phyloP scores from a whole-genome alignment of 164 flowering plant genomes.

The Vitis cinerea region DNA sequence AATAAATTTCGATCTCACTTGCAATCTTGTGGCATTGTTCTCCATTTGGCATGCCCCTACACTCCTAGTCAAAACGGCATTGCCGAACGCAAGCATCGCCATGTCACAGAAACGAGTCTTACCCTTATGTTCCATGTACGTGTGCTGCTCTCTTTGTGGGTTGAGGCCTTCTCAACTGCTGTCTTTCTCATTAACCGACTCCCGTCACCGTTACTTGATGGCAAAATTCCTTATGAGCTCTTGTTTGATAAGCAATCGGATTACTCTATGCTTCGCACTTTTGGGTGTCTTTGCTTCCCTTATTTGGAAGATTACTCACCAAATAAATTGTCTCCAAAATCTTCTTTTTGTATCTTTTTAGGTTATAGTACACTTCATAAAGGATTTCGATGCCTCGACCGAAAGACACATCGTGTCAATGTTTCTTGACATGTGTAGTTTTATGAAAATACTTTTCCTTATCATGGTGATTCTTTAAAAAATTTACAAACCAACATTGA shows the following conservation, averaged over 20 bases:
- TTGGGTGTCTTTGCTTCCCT: too few relatives aligned
- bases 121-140: conserved; percentile 3
- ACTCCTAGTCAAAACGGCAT: conserved; percentile 5
- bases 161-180: too few relatives aligned
- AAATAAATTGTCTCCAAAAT: not conserved
- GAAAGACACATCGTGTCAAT: conserved; percentile 5
- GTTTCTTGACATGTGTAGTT: not conserved
- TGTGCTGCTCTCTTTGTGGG: not conserved
- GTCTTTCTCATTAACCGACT: conserved; percentile 1
- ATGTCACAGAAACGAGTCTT: not conserved
- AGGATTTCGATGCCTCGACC: conserved; percentile 3
- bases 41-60: conserved; percentile 8
- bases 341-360: conserved; percentile 8
- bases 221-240: not conserved
- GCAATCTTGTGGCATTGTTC: conserved; percentile 3
- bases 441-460: too few relatives aligned
- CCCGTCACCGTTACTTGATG: not conserved
- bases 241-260: not conserved
- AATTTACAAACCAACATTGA: too few relatives aligned
- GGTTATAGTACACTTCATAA: conserved; percentile 1
- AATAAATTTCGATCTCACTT: conserved; percentile 4
- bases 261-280: not conserved
- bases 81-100: not conserved
- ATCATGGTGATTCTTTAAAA: not conserved
- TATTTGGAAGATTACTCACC: too few relatives aligned